Percentiles rank a stretch among this genome's conserved stretches.
Evolutionary conservation across 805 yeast genomes (phyloP).

Genomic region (Priceomyces fermenticarens): DNA sequence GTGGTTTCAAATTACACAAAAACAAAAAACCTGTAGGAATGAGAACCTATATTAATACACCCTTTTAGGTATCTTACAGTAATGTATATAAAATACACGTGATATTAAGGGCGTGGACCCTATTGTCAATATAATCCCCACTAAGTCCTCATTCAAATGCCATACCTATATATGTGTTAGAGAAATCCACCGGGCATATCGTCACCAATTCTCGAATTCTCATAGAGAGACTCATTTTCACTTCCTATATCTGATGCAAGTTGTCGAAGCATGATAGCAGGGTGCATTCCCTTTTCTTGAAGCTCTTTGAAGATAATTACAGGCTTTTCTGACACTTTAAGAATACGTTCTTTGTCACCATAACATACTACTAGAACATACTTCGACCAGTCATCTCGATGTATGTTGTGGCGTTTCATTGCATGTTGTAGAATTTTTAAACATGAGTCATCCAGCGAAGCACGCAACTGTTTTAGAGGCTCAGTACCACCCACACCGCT

Average conservation of each 20-base stretch:
- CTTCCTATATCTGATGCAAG: conserved; percentile 44
- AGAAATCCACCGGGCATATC: conserved; percentile 46
- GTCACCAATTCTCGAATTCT: conserved; percentile 39
- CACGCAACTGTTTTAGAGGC: conserved; percentile 78
- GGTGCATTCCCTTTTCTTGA: conserved; percentile 80
- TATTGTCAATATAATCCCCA: too few species aligned
- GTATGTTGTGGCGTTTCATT: conserved; percentile 77
- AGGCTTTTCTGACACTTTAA: conserved; percentile 85
- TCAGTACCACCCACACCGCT: conserved; percentile 32
- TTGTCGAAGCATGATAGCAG: conserved; percentile 89
- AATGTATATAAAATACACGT: too few species aligned
- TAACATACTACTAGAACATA: conserved; percentile 87
- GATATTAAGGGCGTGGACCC: too few species aligned
- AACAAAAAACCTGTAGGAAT: background rate
- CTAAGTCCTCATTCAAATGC: too few species aligned
- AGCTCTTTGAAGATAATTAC: conserved; percentile 80
- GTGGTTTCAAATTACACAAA: conserved; percentile 2
- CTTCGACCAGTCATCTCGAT: conserved; percentile 78
- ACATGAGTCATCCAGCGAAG: conserved; percentile 89
- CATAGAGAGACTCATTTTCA: conserved; percentile 29
- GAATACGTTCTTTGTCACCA: conserved; percentile 83
- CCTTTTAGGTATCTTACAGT: too few species aligned
- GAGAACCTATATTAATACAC: too few species aligned
- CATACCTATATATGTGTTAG: too few species aligned
- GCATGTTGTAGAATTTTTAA: conserved; percentile 84